Evolutionary conservation across 805 yeast species (phyloP), one percentile per base, ranked within the genome.

Genomic region (Huiozyma sinensis): DNA sequence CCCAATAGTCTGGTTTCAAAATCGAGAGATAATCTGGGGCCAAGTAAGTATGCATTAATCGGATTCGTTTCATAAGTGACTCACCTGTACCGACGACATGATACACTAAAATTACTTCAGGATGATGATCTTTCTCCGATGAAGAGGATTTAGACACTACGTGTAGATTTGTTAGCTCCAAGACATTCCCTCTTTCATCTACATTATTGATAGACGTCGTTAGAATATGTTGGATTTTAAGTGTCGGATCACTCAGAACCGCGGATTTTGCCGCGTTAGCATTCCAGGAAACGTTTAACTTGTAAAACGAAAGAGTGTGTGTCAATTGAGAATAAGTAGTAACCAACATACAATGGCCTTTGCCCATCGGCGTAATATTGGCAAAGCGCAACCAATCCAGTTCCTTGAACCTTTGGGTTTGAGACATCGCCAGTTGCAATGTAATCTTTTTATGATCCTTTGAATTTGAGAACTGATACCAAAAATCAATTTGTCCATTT

Each of bases 401-500:
- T 39, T 60, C 65, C 33, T 58, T 56, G 5, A 43, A 43, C 27
- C 55, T 48, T 38, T 50, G 51, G 31, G 54, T 52, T 28, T 52
- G 54, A 8, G 49, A 36, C 28, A 49, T 47, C 33, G 51, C 45
- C n/a, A 63, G 40, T 35, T 61, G 64, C 28, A 60, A 44, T 1
- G 61, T 56, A 1, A 62, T 56, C 43, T 63, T 63, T 40, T 62
- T 63, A 44, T 61, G 64, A 42, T 61, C 65, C 40, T 62, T 63
- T 1, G 67, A 63, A 43, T 63, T 63, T 9, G 66, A 63, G 41
- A 63, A 60, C 44, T 63, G 66, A 40, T 63, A 63, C 67, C 67
- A 63, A 38, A 63, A 59, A 45, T 61, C 65, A 34, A 63, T 47
- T 43, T 62, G 64, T 24, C 65, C 65, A 43, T 61, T 61, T 39